Conservation (phyloP, 208 protist species). For the Leishmania braziliensis region DNA sequence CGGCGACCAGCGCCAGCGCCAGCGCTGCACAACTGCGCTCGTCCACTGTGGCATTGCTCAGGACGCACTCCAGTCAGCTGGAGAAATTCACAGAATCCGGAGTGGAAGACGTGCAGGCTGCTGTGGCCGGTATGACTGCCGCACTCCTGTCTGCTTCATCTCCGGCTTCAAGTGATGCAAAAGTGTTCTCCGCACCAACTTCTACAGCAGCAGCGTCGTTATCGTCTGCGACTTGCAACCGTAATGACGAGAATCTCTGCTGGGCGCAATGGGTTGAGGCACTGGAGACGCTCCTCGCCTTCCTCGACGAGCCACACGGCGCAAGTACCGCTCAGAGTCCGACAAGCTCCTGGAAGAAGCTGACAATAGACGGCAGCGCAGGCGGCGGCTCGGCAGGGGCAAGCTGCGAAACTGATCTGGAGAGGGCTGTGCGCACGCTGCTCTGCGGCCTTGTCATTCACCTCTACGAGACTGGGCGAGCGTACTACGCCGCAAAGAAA, state of each 20-base stretch:
- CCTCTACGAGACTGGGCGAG: constrained; percentile 25
- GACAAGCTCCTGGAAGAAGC: not conserved
- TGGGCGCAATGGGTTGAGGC: constrained; percentile 43
- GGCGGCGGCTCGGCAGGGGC: not conserved
- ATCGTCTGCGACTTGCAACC: not conserved
- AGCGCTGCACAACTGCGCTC: constrained; percentile 1
- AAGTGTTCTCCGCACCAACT: not conserved
- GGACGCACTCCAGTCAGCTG: not conserved
- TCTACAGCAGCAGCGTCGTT: not conserved
- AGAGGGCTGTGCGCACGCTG: constrained; percentile 22
- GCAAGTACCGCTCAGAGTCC: not conserved
- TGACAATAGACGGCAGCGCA: not conserved
- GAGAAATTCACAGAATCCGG: not conserved
- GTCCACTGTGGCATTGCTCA: constrained; percentile 9
- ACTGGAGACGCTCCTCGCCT: constrained; percentile 50
- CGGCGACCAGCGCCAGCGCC: not conserved
- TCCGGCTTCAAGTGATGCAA: not conserved
- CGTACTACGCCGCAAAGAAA: constrained; percentile 15
- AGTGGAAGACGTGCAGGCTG: not conserved
- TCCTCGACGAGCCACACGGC: constrained; percentile 29
- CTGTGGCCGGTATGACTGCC: not conserved
- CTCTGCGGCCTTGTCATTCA: constrained; percentile 22
- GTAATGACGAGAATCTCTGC: not conserved
- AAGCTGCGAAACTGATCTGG: not conserved
- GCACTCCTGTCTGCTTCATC: not conserved